These are phyloP conservation scores for Cutaneotrichosporon cyanovorans DNA, from an alignment of 1,284 basidiomycete genomes.

Conservation along the genomic window DNA sequence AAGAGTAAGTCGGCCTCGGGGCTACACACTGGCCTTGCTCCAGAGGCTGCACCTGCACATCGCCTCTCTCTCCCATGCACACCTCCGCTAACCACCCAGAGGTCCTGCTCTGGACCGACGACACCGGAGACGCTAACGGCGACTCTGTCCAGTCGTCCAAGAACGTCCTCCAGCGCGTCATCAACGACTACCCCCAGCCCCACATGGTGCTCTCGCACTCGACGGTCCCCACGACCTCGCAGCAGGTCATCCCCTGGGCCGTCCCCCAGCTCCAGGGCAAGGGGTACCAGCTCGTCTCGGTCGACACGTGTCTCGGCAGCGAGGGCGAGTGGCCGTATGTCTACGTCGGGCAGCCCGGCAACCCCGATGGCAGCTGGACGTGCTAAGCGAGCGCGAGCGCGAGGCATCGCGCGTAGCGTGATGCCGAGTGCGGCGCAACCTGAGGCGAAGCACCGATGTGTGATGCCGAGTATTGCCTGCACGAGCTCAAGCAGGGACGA, in stretches of 20 bases:
- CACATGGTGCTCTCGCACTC: slow-evolving; percentile 38
- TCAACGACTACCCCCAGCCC: slow-evolving; percentile 28
- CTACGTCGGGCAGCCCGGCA: slow-evolving; percentile 31
- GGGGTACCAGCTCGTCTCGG: slow-evolving; percentile 42
- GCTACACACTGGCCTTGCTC: too few relatives aligned
- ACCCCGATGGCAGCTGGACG: slow-evolving; percentile 33
- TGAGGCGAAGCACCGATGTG: too few relatives aligned
- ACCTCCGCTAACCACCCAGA: slow-evolving; percentile 15
- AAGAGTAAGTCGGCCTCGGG: slow-evolving; percentile 29
- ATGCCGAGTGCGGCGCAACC: neutral
- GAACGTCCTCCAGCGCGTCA: slow-evolving; percentile 24
- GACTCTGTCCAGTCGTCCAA: slow-evolving; percentile 25
- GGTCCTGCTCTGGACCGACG: slow-evolving; percentile 43
- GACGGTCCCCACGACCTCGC: slow-evolving; percentile 22
- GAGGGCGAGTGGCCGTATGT: slow-evolving; percentile 41
- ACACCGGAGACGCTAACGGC: slow-evolving; percentile 35
- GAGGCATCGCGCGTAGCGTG: too few relatives aligned
- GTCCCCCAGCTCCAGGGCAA: slow-evolving; percentile 23
- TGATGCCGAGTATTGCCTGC: too few relatives aligned
- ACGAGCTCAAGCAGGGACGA: too few relatives aligned
- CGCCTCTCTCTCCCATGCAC: neutral
- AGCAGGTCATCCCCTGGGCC: slow-evolving; percentile 33
- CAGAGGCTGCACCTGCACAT: neutral
- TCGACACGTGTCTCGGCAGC: slow-evolving; percentile 42
- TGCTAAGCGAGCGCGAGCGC: slow-evolving; percentile 21